A percentile compares a stretch with the other conserved stretches of the same genome.
Conservation (phyloP, 2,329 filamentous ascomycete genomes). For the Aspergillus versicolor region DNA sequence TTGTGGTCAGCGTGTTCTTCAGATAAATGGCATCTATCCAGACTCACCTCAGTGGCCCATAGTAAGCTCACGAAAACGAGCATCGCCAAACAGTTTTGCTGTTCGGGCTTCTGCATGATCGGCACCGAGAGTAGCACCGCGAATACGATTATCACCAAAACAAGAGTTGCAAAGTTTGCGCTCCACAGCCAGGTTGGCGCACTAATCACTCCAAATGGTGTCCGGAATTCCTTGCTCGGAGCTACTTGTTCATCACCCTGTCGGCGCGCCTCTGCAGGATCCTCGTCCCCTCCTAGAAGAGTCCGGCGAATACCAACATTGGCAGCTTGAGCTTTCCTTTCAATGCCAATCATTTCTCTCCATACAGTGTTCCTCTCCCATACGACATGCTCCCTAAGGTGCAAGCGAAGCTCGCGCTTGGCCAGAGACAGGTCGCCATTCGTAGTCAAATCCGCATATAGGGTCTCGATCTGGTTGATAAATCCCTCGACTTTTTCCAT, state of each 20-base stretch:
- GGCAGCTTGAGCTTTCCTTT: slow-evolving; percentile 90
- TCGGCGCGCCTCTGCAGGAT: slow-evolving; percentile 66
- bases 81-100: slow-evolving; percentile 94
- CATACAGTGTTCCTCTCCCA: slow-evolving; percentile 99
- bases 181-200: slow-evolving; percentile 82
- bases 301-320: slow-evolving; percentile 78
- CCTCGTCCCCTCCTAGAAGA: slow-evolving; percentile 72
- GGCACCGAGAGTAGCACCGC: slow-evolving; percentile 70
- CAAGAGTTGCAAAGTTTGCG: slow-evolving; percentile 73
- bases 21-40: not conserved
- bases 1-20: slow-evolving; percentile 8
- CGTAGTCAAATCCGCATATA: slow-evolving; percentile 80
- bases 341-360: slow-evolving; percentile 98
- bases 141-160: slow-evolving; percentile 72
- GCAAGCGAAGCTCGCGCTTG: slow-evolving; percentile 80
- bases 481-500: slow-evolving; percentile 68
- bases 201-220: slow-evolving; percentile 74
- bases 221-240: slow-evolving; percentile 67
- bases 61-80: slow-evolving; percentile 89
- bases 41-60: slow-evolving; percentile 90
- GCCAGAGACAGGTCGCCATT: slow-evolving; percentile 75
- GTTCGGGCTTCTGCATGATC: slow-evolving; percentile 81
- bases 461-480: slow-evolving; percentile 71
- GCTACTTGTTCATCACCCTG: slow-evolving; percentile 79
- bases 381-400: slow-evolving; percentile 92